These are phyloP conservation scores for Zymoseptoria pseudotritici DNA, from an alignment of 2,329 filamentous ascomycete species.

Conservation along the genomic window DNA sequence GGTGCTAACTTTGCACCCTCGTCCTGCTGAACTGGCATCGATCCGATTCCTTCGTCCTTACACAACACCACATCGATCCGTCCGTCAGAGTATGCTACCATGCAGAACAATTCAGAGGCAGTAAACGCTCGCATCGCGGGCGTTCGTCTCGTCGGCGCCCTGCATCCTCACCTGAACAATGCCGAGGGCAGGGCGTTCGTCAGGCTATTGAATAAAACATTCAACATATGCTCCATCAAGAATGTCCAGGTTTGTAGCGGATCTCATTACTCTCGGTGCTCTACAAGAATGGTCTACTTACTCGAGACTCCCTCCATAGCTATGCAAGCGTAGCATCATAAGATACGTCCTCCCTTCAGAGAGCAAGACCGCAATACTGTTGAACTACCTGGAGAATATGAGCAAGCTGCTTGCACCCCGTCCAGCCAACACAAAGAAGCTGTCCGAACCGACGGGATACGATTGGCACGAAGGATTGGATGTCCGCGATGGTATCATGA, in stretches of 20 bases:
- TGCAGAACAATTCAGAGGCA: background rate
- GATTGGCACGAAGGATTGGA: constrained; percentile 11
- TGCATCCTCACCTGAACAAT: background rate
- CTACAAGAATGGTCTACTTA: constrained; percentile 10
- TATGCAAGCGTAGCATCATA: constrained; percentile 16
- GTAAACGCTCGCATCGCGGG: background rate
- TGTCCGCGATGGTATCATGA: constrained; percentile 2
- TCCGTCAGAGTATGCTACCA: background rate
- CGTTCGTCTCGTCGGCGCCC: background rate
- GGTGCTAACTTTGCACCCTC: too few species aligned
- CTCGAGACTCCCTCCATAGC: constrained; percentile 9
- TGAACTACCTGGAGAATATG: constrained; percentile 13
- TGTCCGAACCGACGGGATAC: background rate
- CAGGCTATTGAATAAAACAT: constrained; percentile 10
- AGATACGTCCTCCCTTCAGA: constrained; percentile 11
- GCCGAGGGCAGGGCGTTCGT: constrained; percentile 2
- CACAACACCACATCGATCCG: background rate
- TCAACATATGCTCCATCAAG: constrained; percentile 16
- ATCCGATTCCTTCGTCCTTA: background rate
- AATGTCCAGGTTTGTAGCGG: constrained; percentile 20
- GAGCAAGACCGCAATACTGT: constrained; percentile 8
- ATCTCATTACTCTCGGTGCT: background rate
- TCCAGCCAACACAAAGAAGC: background rate
- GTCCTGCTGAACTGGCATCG: background rate
- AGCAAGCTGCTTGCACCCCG: constrained; percentile 9